Evolutionary conservation across 345 rosid species (phyloP).

Genomic region (Streptanthus diversifolius): DNA sequence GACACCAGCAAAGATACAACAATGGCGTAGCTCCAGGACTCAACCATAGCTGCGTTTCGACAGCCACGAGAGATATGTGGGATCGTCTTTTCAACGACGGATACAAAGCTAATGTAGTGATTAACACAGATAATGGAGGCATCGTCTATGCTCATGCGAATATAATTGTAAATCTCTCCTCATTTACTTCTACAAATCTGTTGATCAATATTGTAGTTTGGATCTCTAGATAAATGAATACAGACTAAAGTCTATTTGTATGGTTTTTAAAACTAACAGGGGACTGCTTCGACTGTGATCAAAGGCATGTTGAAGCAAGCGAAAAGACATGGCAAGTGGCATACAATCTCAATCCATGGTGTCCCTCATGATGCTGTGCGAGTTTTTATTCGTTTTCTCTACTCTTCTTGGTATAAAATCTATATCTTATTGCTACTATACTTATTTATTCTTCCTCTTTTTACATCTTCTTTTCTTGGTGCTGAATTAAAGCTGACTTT

Average conservation of each 20-base stretch:
- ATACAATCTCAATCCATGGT: constrained; percentile 58
- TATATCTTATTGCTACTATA: background rate
- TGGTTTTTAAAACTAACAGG: constrained; percentile 37
- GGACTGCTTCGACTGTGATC: constrained; percentile 73
- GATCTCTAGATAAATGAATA: background rate
- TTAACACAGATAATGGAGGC: constrained; percentile 51
- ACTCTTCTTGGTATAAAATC: constrained; percentile 65
- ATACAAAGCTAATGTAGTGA: constrained; percentile 63
- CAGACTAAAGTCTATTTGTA: background rate
- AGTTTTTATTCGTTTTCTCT: constrained; percentile 70
- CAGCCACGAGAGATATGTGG: constrained; percentile 50
- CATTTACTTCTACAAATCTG: too few relatives aligned
- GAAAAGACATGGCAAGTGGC: constrained; percentile 41
- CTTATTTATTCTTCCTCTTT: background rate
- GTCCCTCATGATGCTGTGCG: constrained; percentile 70
- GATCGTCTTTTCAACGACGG: constrained; percentile 73
- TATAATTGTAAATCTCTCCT: constrained; percentile 54
- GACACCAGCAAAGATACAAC: constrained; percentile 7
- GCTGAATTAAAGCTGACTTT: constrained; percentile 15
- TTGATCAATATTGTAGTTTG: background rate
- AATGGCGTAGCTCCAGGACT: constrained; percentile 13
- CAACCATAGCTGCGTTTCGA: constrained; percentile 34
- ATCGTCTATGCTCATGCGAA: constrained; percentile 64
- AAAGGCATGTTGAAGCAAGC: constrained; percentile 72
- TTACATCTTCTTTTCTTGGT: background rate